These are phyloP conservation scores for Fraxinus xanthoxyloides DNA, from an alignment of 305 asterid species.

Conservation along the genomic window DNA sequence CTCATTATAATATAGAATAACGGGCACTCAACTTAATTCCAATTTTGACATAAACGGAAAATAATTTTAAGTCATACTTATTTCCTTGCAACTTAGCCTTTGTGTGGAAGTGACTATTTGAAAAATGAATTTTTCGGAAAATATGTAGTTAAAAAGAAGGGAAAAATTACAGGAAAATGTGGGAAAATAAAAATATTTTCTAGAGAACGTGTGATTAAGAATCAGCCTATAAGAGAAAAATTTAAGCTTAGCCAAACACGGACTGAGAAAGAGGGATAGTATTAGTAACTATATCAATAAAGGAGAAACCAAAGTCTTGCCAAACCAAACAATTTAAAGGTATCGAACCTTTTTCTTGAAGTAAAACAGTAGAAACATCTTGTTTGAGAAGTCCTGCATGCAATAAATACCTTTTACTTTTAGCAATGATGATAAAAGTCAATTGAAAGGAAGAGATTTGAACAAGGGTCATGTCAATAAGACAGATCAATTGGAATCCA, in stretches of 20 bases:
- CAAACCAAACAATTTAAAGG: background rate
- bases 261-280: background rate
- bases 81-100: background rate
- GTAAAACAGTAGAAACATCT: conserved; percentile 74
- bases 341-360: conserved; percentile 71
- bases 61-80: background rate
- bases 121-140: background rate
- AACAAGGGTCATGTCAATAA: background rate
- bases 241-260: background rate
- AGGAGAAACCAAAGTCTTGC: background rate
- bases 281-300: background rate
- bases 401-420: background rate
- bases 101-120: background rate
- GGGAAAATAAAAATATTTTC: no score
- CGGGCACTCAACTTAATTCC: background rate
- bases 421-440: conserved; percentile 12
- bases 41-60: background rate
- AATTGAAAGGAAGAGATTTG: background rate
- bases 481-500: background rate
- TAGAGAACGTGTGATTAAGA: no score
- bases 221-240: background rate
- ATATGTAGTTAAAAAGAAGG: no score
- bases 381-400: conserved; percentile 88
- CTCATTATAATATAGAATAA: no score
- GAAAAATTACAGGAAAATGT: no score